Base-by-base conservation (phyloP, 1,284 basidiomycete species). In the Puccinia coronata region DNA sequence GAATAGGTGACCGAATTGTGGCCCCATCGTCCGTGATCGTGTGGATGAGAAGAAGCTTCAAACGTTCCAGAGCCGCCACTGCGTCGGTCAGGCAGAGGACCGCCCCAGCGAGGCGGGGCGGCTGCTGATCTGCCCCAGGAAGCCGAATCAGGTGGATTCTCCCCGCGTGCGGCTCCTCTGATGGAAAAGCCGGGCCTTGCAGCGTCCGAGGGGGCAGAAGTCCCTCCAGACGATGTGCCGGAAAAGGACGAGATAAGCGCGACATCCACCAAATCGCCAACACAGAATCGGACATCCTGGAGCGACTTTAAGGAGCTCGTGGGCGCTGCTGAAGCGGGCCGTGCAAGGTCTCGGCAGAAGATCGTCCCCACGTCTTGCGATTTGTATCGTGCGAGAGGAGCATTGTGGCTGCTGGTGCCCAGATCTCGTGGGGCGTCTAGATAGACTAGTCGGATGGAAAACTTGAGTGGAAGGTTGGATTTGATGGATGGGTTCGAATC, bases 221-320 rank as follows among this genome's bases (percentile, higher is more conserved):
- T 41, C 8, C 39, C 63, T 25, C 34, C 49, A 25, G 76, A 20
- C 2, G 39, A 18, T 11, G 3, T 8, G 34, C 53, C 41, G 8
- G 69, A 69, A 61, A 55, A 43, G 8, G 69, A 57, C 2, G 77
- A 69, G 20, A 80, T 39, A 28, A 80, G 65, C 36, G 77, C 77
- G 23, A 80, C 43, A 23, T 80, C 77, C 16, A 80, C 36, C 61
- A 43, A 80, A 39, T 80, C 77, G 12, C 77, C 77, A n/a, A 80
- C 77, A 36, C 69, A 53, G 43, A 80, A 80, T 51, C 57, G 49
- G 14, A 80, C 16, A 14, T 80, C 77, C 49, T 61, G 49, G 9
- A 80, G 53, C 12, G 77, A 70, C 28, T 69, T 65, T 49, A 63
- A 28, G 28, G 61, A 53, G 31, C 20, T 57, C 11, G 11, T 28